phyloP scores from a whole-genome alignment of 192 early-diverging fungal genomes.

The Coemansia guatemalensis region DNA sequence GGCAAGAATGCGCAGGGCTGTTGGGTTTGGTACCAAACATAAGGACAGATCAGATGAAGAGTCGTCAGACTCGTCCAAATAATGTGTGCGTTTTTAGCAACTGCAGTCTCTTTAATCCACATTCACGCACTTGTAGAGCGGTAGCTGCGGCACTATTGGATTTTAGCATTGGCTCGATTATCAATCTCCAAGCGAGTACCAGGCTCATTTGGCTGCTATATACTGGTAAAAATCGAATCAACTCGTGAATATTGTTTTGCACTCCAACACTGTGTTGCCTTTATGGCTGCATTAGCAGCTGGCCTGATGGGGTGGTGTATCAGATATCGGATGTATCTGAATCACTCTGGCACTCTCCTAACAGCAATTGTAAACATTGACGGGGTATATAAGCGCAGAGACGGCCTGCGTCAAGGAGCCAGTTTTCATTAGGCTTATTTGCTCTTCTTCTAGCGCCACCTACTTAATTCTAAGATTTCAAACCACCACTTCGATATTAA shows the following conservation, averaged over 20 bases:
- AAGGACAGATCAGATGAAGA: not conserved
- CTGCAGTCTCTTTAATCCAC: not conserved
- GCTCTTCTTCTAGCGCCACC: not conserved
- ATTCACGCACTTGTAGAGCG: not conserved
- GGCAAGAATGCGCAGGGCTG: conserved; percentile 32
- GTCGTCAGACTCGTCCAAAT: not conserved
- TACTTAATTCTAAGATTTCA: not conserved
- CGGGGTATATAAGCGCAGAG: not conserved
- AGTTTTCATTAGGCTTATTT: not conserved
- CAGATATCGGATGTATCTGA: not conserved
- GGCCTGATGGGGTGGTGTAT: not conserved
- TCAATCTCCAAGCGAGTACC: not conserved
- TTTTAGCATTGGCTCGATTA: not conserved
- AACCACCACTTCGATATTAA: not conserved
- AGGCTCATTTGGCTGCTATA: not conserved
- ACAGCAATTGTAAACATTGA: not conserved
- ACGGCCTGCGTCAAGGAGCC: not conserved
- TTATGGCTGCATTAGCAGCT: not conserved
- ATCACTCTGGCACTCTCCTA: not conserved
- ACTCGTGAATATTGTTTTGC: not conserved
- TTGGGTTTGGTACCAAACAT: conserved; percentile 25
- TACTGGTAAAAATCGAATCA: too few species aligned
- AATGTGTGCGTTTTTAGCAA: not conserved
- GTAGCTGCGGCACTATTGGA: not conserved
- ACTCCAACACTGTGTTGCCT: not conserved